These are phyloP conservation scores for Blastomyces parvus DNA, from an alignment of 2,329 filamentous ascomycete genomes.

Conservation along the genomic window DNA sequence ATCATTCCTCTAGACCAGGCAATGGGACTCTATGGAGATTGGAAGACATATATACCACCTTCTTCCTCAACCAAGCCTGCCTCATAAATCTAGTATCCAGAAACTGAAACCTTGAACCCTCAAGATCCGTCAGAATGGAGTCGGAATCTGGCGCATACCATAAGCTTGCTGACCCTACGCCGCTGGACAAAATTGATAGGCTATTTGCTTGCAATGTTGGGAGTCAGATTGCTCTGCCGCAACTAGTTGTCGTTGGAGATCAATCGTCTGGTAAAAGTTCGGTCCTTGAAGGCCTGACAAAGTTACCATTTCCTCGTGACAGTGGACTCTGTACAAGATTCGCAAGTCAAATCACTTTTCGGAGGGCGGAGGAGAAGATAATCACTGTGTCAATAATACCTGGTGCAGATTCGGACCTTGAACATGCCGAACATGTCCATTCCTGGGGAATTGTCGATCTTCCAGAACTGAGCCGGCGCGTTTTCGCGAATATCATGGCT, in stretches of 20 bases:
- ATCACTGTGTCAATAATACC: conserved; percentile 38
- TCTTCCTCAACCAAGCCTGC: neutral
- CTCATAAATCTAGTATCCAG: neutral
- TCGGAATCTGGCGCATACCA: neutral
- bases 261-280: conserved; percentile 33
- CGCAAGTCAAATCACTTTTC: too few species aligned
- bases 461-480: conserved; percentile 14
- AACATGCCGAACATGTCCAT: conserved; percentile 17
- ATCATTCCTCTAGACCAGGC: too few species aligned
- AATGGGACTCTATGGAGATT: neutral
- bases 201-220: conserved; percentile 29
- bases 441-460: conserved; percentile 21
- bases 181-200: conserved; percentile 29
- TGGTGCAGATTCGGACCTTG: conserved; percentile 10
- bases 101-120: neutral
- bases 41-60: neutral
- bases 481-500: conserved; percentile 14
- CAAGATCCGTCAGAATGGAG: neutral
- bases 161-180: conserved; percentile 30
- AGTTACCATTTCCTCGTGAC: conserved; percentile 31
- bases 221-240: conserved; percentile 25
- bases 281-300: conserved; percentile 22
- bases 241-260: conserved; percentile 18
- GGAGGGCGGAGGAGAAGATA: conserved; percentile 28
- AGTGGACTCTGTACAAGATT: conserved; percentile 31